Conservation (phyloP, 2,329 filamentous ascomycete genomes). For the Pyricularia pennisetigena region DNA sequence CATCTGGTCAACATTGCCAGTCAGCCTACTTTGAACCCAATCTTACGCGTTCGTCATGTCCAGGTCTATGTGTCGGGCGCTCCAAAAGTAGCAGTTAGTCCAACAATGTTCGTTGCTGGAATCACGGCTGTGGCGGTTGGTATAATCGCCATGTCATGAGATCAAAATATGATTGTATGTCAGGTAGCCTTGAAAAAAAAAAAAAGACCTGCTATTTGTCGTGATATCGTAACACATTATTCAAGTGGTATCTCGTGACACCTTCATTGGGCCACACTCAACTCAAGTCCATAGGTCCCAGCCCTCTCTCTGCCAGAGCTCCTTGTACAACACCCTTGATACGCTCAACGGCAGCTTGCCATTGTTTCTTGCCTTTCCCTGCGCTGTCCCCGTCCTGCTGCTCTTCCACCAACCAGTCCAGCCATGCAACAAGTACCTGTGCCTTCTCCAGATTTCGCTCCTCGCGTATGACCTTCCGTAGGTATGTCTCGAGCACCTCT, state of each 20-base stretch:
- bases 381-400: conserved; percentile 16
- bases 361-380: conserved; percentile 28
- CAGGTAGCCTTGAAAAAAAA: background rate
- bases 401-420: conserved; percentile 45
- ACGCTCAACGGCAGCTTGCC: conserved; percentile 31
- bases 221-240: background rate
- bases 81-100: background rate
- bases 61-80: background rate
- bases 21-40: background rate
- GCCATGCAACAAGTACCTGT: conserved; percentile 77
- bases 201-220: background rate
- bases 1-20: background rate
- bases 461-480: conserved; percentile 60
- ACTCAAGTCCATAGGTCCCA: conserved; percentile 43
- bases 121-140: background rate
- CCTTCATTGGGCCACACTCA: background rate
- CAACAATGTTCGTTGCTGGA: background rate
- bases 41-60: background rate
- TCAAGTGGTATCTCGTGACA: background rate
- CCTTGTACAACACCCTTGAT: conserved; percentile 42
- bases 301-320: conserved; percentile 45
- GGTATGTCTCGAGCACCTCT: conserved; percentile 60
- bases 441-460: conserved; percentile 80
- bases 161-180: background rate
- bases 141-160: background rate